phyloP scores from a whole-genome alignment of 2,329 filamentous ascomycete genomes.

The Paraphaeosphaeria sporulosa region DNA sequence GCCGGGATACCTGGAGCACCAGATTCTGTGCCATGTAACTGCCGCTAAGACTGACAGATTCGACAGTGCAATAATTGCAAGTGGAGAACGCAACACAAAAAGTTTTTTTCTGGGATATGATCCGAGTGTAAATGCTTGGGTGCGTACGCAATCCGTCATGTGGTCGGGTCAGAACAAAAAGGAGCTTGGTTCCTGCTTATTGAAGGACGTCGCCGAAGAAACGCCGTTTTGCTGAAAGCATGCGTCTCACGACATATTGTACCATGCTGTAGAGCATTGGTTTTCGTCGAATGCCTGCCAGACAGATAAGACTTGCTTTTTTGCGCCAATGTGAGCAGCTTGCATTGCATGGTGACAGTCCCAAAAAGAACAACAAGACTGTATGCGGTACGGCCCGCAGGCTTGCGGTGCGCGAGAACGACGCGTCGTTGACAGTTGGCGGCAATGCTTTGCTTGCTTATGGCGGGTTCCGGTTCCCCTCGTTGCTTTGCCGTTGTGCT shows the following conservation, averaged over 20 bases:
- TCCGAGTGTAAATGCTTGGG: background rate
- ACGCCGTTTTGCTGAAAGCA: slow-evolving; percentile 1
- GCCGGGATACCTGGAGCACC: background rate
- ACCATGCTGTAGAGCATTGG: background rate
- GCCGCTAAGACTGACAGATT: slow-evolving; percentile 13
- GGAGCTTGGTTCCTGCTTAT: background rate
- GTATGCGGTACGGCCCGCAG: slow-evolving; percentile 1
- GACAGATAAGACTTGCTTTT: background rate
- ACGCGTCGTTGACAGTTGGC: background rate
- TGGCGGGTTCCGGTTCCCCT: background rate
- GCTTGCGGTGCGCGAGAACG: slow-evolving; percentile 2
- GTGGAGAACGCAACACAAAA: background rate
- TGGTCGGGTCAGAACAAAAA: background rate
- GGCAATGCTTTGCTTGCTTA: background rate
- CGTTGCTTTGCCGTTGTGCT: slow-evolving; percentile 2
- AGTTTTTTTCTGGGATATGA: background rate
- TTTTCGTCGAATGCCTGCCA: background rate
- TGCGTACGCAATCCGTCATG: background rate
- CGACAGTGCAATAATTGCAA: background rate
- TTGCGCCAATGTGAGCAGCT: slow-evolving; percentile 1
- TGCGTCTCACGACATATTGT: slow-evolving; percentile 9
- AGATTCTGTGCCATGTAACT: slow-evolving; percentile 4
- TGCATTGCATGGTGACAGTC: background rate
- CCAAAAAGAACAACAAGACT: background rate
- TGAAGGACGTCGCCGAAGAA: background rate